Evolutionary conservation across 495 filamentous ascomycete species (phyloP).

Genomic region (Hypoxylon crocopeplum): DNA sequence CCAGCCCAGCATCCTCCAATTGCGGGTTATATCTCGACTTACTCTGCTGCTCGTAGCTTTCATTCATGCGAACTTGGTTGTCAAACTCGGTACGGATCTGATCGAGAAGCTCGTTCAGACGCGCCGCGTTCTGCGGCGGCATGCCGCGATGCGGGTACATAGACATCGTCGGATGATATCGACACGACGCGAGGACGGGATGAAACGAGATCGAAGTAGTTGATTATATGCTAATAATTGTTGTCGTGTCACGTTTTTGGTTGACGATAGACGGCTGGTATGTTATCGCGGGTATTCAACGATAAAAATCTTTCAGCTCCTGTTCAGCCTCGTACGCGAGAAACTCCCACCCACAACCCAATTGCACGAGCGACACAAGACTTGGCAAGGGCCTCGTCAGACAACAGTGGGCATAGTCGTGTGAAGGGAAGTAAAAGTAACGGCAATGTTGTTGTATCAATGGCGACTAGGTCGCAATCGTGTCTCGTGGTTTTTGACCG

Average conservation of each 20-base stretch:
- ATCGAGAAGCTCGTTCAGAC: constrained; percentile 89
- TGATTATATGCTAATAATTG: not conserved
- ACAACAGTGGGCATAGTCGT: constrained; percentile 31
- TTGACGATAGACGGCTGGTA: not conserved
- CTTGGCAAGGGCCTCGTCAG: constrained; percentile 26
- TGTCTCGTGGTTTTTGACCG: no score
- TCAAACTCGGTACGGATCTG: constrained; percentile 92
- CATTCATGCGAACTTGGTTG: constrained; percentile 72
- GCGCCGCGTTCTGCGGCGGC: constrained; percentile 62
- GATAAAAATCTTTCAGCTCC: not conserved
- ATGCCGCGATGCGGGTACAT: constrained; percentile 96
- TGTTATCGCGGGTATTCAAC: constrained; percentile 4
- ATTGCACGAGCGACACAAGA: constrained; percentile 28
- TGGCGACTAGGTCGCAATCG: no score
- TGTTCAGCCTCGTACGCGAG: constrained; percentile 11
- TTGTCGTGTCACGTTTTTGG: constrained; percentile 4
- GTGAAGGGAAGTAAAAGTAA: not conserved
- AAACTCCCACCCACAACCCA: constrained; percentile 24
- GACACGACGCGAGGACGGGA: constrained; percentile 6
- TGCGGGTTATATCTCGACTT: constrained; percentile 50
- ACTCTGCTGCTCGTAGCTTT: constrained; percentile 91
- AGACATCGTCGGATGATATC: constrained; percentile 54
- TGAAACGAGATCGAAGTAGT: not conserved
- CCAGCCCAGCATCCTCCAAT: not conserved
- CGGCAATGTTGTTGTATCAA: not conserved